These are phyloP conservation scores for Fusarium sacchari DNA, from an alignment of 2,329 filamentous ascomycete species.

Conservation along the genomic window DNA sequence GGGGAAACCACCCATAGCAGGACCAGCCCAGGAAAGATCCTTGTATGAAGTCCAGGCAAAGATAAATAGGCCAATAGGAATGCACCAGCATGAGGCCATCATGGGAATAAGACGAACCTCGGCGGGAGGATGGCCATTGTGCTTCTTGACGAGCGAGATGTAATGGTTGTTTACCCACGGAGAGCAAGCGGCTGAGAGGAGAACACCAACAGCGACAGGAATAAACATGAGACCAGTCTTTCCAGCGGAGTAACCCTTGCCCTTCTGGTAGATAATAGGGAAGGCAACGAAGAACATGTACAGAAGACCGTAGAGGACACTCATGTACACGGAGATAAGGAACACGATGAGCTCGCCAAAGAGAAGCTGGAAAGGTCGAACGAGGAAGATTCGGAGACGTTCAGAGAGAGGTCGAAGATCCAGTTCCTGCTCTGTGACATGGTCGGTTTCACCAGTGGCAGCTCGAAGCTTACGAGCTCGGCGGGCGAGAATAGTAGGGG, in stretches of 20 bases:
- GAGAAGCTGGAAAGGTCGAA: conserved; percentile 86
- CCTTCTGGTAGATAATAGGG: conserved; percentile 77
- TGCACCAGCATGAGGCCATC: conserved; percentile 80
- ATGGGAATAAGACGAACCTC: conserved; percentile 84
- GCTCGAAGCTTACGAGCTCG: conserved; percentile 79
- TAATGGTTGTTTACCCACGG: conserved; percentile 86
- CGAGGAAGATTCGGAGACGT: conserved; percentile 76
- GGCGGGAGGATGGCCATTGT: conserved; percentile 78
- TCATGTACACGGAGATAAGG: conserved; percentile 87
- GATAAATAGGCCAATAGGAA: conserved; percentile 67
- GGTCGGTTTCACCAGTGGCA: conserved; percentile 71
- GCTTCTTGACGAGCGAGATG: conserved; percentile 67
- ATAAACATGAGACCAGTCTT: conserved; percentile 89
- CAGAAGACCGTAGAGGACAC: conserved; percentile 77
- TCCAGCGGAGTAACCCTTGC: conserved; percentile 80
- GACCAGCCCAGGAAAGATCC: conserved; percentile 74
- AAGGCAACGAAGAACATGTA: conserved; percentile 83
- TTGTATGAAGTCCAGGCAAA: conserved; percentile 73
- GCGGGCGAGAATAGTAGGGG: conserved; percentile 77
- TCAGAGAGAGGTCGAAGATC: conserved; percentile 76
- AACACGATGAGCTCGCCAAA: conserved; percentile 88
- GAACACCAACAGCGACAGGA: conserved; percentile 79
- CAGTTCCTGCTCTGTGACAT: conserved; percentile 84
- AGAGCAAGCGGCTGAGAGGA: conserved; percentile 72
- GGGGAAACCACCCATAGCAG: conserved; percentile 74